Conservation (phyloP, 2,329 filamentous ascomycete genomes). For the Venturia oleaginea region DNA sequence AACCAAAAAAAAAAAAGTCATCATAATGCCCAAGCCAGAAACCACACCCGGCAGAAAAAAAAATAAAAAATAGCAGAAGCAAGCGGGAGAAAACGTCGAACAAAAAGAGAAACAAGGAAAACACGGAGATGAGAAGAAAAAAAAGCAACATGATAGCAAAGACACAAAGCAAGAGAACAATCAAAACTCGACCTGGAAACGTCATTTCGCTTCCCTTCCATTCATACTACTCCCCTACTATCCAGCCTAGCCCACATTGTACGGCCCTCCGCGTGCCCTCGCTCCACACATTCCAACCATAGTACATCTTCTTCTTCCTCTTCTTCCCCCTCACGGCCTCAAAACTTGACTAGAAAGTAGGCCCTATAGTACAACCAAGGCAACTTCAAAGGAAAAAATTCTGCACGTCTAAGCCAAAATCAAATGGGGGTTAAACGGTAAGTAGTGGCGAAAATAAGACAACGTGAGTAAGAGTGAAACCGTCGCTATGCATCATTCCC, state of each 20-base stretch:
- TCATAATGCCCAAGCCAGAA: too few species aligned
- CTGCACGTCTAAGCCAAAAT: not conserved
- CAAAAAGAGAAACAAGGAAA: too few species aligned
- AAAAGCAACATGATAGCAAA: too few species aligned
- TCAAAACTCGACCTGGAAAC: not conserved
- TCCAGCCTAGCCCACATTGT: not conserved
- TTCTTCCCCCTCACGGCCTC: not conserved
- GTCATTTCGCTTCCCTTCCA: not conserved
- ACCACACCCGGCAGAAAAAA: too few species aligned
- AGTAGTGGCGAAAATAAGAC: not conserved
- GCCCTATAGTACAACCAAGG: not conserved
- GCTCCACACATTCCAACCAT: not conserved
- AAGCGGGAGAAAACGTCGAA: too few species aligned
- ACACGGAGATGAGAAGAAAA: too few species aligned
- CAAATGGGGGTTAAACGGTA: not conserved
- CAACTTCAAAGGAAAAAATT: not conserved
- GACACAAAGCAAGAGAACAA: too few species aligned
- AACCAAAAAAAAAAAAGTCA: too few species aligned
- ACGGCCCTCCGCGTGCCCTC: not conserved
- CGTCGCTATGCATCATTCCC: conserved; percentile 7
- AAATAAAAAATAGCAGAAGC: too few species aligned
- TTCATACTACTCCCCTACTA: not conserved
- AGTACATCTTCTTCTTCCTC: not conserved
- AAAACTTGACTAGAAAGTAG: not conserved
- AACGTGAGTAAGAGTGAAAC: not conserved